These are phyloP conservation scores for Tuber borchii DNA, from an alignment of 495 filamentous ascomycete genomes.

Conservation along the genomic window DNA sequence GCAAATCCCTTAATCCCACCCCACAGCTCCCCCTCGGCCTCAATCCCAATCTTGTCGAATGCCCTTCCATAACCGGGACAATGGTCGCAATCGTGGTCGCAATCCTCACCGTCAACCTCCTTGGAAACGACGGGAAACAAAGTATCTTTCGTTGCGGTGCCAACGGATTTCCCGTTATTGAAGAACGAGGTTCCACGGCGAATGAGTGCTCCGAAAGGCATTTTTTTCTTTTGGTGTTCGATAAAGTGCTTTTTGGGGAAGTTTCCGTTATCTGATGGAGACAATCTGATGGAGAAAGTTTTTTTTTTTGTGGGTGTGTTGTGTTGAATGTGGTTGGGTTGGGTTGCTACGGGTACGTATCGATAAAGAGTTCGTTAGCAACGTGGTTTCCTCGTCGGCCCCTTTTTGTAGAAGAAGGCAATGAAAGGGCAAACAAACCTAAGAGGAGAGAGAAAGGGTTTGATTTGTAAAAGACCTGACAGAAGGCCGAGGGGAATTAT, in stretches of 20 bases:
- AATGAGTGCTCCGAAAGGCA: slow-evolving; percentile 26
- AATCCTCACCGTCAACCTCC: slow-evolving; percentile 76
- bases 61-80: slow-evolving; percentile 65
- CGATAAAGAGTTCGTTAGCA: background rate
- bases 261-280: slow-evolving; percentile 27
- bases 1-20: slow-evolving; percentile 83
- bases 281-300: slow-evolving; percentile 3
- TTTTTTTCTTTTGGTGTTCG: slow-evolving; percentile 4
- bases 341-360: background rate
- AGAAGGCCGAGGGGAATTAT: background rate
- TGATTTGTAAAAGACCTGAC: background rate
- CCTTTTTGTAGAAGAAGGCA: background rate
- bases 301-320: background rate
- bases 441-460: background rate
- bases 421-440: background rate
- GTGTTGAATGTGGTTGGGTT: background rate
- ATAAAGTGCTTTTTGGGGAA: background rate
- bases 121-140: slow-evolving; percentile 58
- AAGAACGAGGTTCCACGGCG: slow-evolving; percentile 31
- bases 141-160: slow-evolving; percentile 27
- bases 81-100: slow-evolving; percentile 78
- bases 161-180: slow-evolving; percentile 7
- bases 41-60: slow-evolving; percentile 64
- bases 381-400: background rate
- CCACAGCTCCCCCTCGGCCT: slow-evolving; percentile 72